Base-by-base conservation (phyloP, 2,329 filamentous ascomycete species). In the Coniochaeta sp. region DNA sequence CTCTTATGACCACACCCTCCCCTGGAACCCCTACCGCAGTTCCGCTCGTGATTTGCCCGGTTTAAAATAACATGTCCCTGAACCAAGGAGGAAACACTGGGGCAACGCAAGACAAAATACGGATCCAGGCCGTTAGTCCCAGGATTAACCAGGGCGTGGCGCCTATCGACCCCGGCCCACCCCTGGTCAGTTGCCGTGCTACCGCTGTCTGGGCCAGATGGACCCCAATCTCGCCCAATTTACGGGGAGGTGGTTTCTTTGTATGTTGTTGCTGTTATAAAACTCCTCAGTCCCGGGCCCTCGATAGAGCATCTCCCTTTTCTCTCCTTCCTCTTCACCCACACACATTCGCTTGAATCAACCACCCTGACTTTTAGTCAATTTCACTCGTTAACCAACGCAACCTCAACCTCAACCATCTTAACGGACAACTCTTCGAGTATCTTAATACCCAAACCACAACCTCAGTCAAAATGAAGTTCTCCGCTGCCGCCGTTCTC, bases 401-500 rank as follows among this genome's bases (percentile, higher is more conserved):
- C 58, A 61, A 61, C 62, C 56, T 52, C 61, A 61, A 61, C 60
- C 26, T 46, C 22, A 6, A 48, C 24, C 45, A 42, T 20, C 18
- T 20, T n/a, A 46, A n/a, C 45, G 24, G 20, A n/a, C n/a, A 10
- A 30, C 59, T 60, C 55, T 57, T 55, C 57, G 55, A 58, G 56
- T 57, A 53, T 53, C 49, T 62, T 60, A 59, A 58, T 63, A 64
- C 62, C 57, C n/a, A 60, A 71, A 71, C 70, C 65, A 66, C 66
- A 69, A 69, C 66, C n/a, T 68, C 71, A 72, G 72, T 73, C 78
- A 83, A 82, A 68, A 85, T 85, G 81, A 80, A 83, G 79, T 83
- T 77, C 79, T 68, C 78, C 65, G 66, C 71, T 66, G 75, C 76
- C 63, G 68, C 73, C 66, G 62, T 78, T 60, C 65, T 77, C 65